These are phyloP conservation scores for Schizothecium vesticola DNA, from an alignment of 495 filamentous ascomycete genomes.

Conservation along the genomic window DNA sequence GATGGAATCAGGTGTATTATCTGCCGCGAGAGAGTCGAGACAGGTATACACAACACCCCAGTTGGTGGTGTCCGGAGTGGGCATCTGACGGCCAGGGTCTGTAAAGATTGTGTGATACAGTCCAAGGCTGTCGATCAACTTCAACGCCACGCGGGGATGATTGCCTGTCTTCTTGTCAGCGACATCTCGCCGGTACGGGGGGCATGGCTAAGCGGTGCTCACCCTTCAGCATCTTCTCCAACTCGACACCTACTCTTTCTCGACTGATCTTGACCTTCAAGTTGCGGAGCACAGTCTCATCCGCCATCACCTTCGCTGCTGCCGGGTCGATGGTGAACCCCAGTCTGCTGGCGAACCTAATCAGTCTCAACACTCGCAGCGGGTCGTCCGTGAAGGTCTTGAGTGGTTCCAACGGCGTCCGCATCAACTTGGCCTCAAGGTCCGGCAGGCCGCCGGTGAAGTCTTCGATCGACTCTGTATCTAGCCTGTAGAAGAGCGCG, in stretches of 20 bases:
- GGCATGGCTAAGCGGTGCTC: background rate
- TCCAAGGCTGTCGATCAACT: conserved; percentile 65
- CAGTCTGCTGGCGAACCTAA: conserved; percentile 84
- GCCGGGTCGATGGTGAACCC: conserved; percentile 67
- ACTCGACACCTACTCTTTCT: conserved; percentile 75
- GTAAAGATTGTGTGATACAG: conserved; percentile 81
- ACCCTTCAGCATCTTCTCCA: conserved; percentile 89
- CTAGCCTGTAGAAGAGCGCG: conserved; percentile 92
- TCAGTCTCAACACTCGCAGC: conserved; percentile 77
- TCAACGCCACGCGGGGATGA: conserved; percentile 61
- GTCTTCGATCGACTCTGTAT: conserved; percentile 73
- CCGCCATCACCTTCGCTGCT: conserved; percentile 67
- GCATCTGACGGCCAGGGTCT: conserved; percentile 47
- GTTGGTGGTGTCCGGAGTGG: conserved; percentile 31
- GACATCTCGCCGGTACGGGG: background rate
- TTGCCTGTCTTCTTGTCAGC: conserved; percentile 45
- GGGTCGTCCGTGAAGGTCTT: conserved; percentile 96
- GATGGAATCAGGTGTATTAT: conserved; percentile 44
- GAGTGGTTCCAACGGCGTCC: conserved; percentile 81
- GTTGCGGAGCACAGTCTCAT: conserved; percentile 64
- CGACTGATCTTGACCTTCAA: conserved; percentile 87
- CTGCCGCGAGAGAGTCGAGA: conserved; percentile 40
- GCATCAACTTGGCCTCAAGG: conserved; percentile 64
- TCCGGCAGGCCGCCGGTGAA: conserved; percentile 75
- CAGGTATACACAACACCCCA: conserved; percentile 52